Evolutionary conservation across 441 rosid genomes (phyloP).

Genomic region (Gossypium gossypioides): DNA sequence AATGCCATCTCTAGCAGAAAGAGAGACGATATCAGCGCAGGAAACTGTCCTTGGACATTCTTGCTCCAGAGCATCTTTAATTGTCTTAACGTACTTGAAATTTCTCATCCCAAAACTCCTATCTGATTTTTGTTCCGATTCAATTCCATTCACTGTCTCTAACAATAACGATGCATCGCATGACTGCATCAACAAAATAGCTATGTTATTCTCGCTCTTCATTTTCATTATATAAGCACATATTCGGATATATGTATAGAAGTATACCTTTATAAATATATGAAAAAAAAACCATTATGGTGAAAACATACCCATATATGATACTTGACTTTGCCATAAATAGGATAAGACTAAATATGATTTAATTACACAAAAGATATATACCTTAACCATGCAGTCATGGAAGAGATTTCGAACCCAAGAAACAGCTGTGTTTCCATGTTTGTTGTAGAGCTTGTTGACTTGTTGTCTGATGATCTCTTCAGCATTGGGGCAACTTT

Average conservation of each 20-base stretch:
- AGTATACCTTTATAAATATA: too few species aligned
- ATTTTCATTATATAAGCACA: too few species aligned
- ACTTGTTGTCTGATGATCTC: slow-evolving; percentile 65
- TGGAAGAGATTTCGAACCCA: slow-evolving; percentile 92
- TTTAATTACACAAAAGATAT: background rate
- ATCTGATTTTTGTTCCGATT: slow-evolving; percentile 49
- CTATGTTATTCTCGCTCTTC: background rate
- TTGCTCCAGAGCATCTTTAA: slow-evolving; percentile 67
- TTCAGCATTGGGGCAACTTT: slow-evolving; percentile 74
- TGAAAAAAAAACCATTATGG: background rate
- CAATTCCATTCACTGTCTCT: slow-evolving; percentile 37
- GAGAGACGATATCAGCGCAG: slow-evolving; percentile 74
- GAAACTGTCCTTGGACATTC: slow-evolving; percentile 77
- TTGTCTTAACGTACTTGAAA: slow-evolving; percentile 63
- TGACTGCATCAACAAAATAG: slow-evolving; percentile 27
- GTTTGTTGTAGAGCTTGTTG: slow-evolving; percentile 43
- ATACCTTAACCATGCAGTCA: slow-evolving; percentile 64
- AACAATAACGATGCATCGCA: slow-evolving; percentile 76
- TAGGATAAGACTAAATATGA: background rate
- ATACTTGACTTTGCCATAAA: too few species aligned
- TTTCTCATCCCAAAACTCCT: slow-evolving; percentile 87
- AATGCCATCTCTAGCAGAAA: slow-evolving; percentile 79
- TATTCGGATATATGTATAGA: too few species aligned
- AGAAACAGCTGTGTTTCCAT: slow-evolving; percentile 82
- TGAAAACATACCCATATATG: too few species aligned